Base-by-base conservation (phyloP, 306 rosid genomes). In the Corylus heterophylla region DNA sequence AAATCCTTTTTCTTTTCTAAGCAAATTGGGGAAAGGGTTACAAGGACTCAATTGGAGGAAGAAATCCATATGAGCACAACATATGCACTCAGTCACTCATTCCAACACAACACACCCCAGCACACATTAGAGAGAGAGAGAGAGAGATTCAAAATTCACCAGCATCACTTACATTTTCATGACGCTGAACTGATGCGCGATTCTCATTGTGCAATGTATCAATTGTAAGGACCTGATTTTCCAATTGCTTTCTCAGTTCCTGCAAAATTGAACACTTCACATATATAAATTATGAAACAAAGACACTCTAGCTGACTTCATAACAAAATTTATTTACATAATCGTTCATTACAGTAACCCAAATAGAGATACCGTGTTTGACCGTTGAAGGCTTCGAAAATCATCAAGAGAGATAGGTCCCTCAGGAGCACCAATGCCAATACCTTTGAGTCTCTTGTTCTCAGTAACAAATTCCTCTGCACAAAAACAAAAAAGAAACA, bases 381-480 rank as follows among this genome's bases (percentile, higher is more conserved):
- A 95, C 78, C 92, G 86, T 78, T 92, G 97, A 83, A 95, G 96
- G 76, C 97, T 95, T 74, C 98, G 96, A 86, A 95, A 95, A 87
- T 95, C 99, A 84, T 95, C 99, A 78, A 93, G 97, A 75, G 99
- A 95, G 80, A 95, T 76, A 12, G 99, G 98, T 83, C 98, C 98
- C 87, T 95, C 94, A 7, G 97, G 94, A 79, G 93, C 97, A 54
- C 99, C 99, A 76, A 95, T 90, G 78, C 99, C 99, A 82, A 95
- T 86, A 45, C 99, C 99, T 87, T 89, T 95, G 73, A 86, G 79
- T 85, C 97, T 91, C 93, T 95, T 95, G 85, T 75, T 95, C 55
- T 89, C 98, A 68, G 91, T 66, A 59, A 82, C 85, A 71, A 81
- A 71, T 56, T 85, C 96, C 85, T 87, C 99, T 95, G 84, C 48